Conservation (phyloP, 2,329 filamentous ascomycete genomes). For the Beauveria sp. region DNA sequence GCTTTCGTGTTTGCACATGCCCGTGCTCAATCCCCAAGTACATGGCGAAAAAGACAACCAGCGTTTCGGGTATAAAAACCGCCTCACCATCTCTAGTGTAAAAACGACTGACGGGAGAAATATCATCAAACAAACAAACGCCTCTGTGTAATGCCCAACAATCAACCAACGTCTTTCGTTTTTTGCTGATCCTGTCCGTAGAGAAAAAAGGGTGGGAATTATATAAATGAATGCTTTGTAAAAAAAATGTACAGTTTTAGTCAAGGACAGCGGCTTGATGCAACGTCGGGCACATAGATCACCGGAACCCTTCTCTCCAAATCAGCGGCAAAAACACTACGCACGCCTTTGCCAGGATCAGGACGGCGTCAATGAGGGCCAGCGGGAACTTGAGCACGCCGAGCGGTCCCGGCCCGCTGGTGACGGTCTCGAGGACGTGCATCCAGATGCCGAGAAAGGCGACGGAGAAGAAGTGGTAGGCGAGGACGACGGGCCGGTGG, state of each 20-base stretch:
- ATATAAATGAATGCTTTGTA: background rate
- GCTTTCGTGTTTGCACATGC: background rate
- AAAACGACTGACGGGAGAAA: background rate
- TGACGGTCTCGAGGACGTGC: slow-evolving; percentile 32
- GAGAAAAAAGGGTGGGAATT: background rate
- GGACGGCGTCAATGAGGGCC: slow-evolving; percentile 54
- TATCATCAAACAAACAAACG: background rate
- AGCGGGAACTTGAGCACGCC: slow-evolving; percentile 46
- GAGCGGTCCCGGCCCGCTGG: slow-evolving; percentile 19
- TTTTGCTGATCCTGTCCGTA: background rate
- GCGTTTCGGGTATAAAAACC: background rate
- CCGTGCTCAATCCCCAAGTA: background rate
- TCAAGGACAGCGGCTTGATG: too few species aligned
- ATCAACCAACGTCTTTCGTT: background rate
- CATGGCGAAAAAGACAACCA: background rate
- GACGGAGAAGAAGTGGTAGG: slow-evolving; percentile 92
- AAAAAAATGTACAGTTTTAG: slow-evolving; percentile 4
- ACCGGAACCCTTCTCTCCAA: slow-evolving; percentile 50
- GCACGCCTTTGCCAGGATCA: slow-evolving; percentile 74
- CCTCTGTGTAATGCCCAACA: background rate
- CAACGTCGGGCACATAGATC: slow-evolving; percentile 4
- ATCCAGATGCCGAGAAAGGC: slow-evolving; percentile 81
- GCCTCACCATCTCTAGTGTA: background rate
- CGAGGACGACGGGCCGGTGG: slow-evolving; percentile 65
- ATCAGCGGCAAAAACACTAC: slow-evolving; percentile 79